These are phyloP conservation scores for Pseudogymnoascus sp. DNA, from an alignment of 2,329 filamentous ascomycete species.

Conservation along the genomic window DNA sequence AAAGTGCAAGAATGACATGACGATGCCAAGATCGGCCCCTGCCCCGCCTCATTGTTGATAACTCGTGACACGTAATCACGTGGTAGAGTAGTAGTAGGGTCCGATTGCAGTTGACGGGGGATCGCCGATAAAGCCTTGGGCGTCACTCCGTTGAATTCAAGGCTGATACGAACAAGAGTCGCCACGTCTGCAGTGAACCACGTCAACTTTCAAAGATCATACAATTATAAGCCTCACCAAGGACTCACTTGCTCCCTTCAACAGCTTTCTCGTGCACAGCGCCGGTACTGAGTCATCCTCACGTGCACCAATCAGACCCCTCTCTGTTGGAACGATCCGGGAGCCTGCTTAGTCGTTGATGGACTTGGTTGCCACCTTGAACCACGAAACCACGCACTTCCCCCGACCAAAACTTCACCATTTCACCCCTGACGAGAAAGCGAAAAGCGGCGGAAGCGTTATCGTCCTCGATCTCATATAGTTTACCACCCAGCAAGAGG, in stretches of 20 bases:
- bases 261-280: not conserved
- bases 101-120: not conserved
- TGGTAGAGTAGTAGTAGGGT: not conserved
- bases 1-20: not conserved
- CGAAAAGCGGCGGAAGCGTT: conserved; percentile 45
- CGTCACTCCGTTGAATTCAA: conserved; percentile 7
- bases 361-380: not conserved
- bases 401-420: conserved; percentile 32
- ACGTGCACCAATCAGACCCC: conserved; percentile 8
- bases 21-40: not conserved
- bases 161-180: not conserved
- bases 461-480: conserved; percentile 28
- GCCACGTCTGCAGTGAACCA: not conserved
- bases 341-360: conserved; percentile 8
- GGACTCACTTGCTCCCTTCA: not conserved
- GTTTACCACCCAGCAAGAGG: conserved; percentile 28
- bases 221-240: not conserved
- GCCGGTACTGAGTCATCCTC: conserved; percentile 7
- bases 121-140: conserved; percentile 9
- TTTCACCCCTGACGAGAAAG: conserved; percentile 47
- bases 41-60: not conserved
- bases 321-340: not conserved
- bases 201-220: conserved; percentile 1
- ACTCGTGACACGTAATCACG: not conserved
- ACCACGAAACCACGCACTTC: not conserved